These are phyloP conservation scores for Penicillium angulare DNA, from an alignment of 495 filamentous ascomycete genomes.

Conservation along the genomic window DNA sequence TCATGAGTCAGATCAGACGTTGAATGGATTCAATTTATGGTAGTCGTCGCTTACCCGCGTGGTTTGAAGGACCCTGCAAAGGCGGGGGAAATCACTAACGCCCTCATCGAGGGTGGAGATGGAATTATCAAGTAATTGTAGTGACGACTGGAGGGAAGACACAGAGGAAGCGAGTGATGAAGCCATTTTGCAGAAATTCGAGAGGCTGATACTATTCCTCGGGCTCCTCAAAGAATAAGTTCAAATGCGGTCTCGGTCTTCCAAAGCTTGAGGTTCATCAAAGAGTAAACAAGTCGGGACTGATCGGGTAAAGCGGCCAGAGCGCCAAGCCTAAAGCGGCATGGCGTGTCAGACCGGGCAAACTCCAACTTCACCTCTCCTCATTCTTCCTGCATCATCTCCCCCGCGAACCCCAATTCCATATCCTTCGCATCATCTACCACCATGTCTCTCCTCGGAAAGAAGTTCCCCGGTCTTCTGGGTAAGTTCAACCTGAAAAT, in stretches of 20 bases:
- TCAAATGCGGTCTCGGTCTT: no score
- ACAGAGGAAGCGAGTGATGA: conserved; percentile 63
- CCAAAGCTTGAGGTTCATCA: background rate
- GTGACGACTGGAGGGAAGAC: conserved; percentile 65
- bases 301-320: conserved; percentile 25
- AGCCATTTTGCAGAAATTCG: conserved; percentile 34
- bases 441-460: conserved; percentile 80
- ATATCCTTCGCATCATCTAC: conserved; percentile 31
- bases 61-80: conserved; percentile 67
- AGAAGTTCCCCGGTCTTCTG: conserved; percentile 88
- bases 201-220: no score
- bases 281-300: conserved; percentile 19
- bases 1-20: conserved; percentile 3
- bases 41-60: conserved; percentile 55
- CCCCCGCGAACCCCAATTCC: conserved; percentile 32
- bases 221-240: no score
- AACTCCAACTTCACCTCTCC: conserved; percentile 42
- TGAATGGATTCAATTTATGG: no score
- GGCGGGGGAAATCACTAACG: conserved; percentile 70
- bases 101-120: conserved; percentile 71
- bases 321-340: conserved; percentile 32
- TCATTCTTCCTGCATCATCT: conserved; percentile 29
- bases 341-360: conserved; percentile 30
- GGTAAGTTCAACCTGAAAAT: conserved; percentile 58
- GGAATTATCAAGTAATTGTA: conserved; percentile 69